Percentiles rank a stretch among this genome's conserved stretches.
These are phyloP conservation scores for Hordeum marinum DNA, from an alignment of 176 grass and related monocot genomes.

Conservation along the genomic window DNA sequence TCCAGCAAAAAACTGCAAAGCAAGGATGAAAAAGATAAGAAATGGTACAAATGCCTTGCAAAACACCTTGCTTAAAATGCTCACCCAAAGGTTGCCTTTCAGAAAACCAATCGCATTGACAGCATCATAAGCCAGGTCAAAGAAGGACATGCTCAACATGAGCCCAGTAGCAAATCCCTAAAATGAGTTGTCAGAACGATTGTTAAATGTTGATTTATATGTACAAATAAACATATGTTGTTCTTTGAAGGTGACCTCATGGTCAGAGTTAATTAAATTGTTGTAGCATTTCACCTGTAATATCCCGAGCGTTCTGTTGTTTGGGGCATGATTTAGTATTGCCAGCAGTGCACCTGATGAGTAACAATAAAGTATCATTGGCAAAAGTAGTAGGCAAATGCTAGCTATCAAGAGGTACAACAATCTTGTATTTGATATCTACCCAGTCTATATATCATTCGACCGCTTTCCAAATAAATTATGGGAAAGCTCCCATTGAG, in stretches of 20 bases:
- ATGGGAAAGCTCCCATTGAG: background rate
- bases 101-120: constrained; percentile 84
- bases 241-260: background rate
- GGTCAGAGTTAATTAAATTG: background rate
- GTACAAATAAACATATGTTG: background rate
- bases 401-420: background rate
- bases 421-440: background rate
- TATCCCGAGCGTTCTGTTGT: constrained; percentile 67
- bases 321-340: constrained; percentile 64
- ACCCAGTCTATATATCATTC: background rate
- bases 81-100: constrained; percentile 92
- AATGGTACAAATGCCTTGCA: background rate
- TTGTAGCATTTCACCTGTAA: constrained; percentile 54
- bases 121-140: constrained; percentile 91
- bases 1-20: constrained; percentile 64
- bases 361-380: background rate
- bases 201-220: constrained; percentile 17
- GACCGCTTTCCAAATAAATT: background rate
- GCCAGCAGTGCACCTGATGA: constrained; percentile 78
- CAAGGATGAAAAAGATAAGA: constrained; percentile 9
- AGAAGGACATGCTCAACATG: constrained; percentile 94
- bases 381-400: background rate
- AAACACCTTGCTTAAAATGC: background rate
- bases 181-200: background rate
- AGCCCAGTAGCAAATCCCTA: constrained; percentile 96